These are phyloP conservation scores for Daphne laureola DNA, from an alignment of 441 rosid species.

Conservation along the genomic window DNA sequence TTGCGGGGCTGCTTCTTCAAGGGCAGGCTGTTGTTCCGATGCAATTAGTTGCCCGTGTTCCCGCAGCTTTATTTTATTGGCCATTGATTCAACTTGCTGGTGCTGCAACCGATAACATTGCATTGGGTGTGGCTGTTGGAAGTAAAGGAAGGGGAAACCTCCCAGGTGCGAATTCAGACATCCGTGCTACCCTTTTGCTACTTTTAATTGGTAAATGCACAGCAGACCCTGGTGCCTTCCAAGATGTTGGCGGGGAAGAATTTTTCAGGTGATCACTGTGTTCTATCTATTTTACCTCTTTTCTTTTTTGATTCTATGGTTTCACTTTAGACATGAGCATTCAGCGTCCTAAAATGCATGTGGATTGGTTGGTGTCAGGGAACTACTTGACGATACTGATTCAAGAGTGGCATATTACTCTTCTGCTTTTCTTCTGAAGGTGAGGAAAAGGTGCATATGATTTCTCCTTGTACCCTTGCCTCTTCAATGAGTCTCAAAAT, in stretches of 20 bases:
- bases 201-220: constrained; percentile 97
- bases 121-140: constrained; percentile 99
- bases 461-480: neutral
- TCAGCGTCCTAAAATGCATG: no score
- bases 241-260: constrained; percentile 88
- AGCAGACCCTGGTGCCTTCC: constrained; percentile 82
- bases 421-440: constrained; percentile 96
- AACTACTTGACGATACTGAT: constrained; percentile 91
- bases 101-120: constrained; percentile 93
- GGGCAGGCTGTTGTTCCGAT: constrained; percentile 93
- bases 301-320: no score
- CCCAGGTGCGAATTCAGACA: constrained; percentile 96
- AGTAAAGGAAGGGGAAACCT: constrained; percentile 99
- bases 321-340: no score
- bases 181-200: constrained; percentile 82
- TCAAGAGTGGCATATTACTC: constrained; percentile 98
- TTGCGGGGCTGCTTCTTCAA: constrained; percentile 90
- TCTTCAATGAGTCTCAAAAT: constrained; percentile 18
- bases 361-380: constrained; percentile 36
- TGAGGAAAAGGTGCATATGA: constrained; percentile 25
- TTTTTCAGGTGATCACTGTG: constrained; percentile 68
- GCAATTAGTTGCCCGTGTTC: constrained; percentile 95
- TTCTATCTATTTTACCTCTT: neutral
- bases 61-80: constrained; percentile 92
- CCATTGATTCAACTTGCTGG: constrained; percentile 97